Conservation (phyloP, 352 stramenopile genomes). For the Blastocystis sp. region DNA sequence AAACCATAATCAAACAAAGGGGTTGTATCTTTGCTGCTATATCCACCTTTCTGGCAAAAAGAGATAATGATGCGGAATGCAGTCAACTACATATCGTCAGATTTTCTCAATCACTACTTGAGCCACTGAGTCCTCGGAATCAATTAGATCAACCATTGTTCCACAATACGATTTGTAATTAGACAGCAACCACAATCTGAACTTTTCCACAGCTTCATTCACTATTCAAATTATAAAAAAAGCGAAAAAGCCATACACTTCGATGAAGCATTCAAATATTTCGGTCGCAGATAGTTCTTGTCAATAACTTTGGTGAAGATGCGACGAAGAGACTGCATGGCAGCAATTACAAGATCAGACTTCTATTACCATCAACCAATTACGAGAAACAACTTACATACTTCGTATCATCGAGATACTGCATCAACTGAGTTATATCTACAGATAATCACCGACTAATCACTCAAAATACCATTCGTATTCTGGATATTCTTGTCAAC, state of each 20-base stretch:
- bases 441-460: background rate
- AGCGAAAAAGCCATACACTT: background rate
- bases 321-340: slow-evolving; percentile 61
- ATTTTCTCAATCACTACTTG: background rate
- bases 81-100: background rate
- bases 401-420: slow-evolving; percentile 36
- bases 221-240: background rate
- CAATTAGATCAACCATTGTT: background rate
- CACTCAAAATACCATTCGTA: slow-evolving; percentile 18
- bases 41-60: slow-evolving; percentile 61
- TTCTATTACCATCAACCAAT: slow-evolving; percentile 12
- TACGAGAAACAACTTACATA: background rate
- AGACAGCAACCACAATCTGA: slow-evolving; percentile 18
- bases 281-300: slow-evolving; percentile 58
- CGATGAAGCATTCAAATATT: slow-evolving; percentile 32
- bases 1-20: background rate
- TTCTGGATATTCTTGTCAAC: slow-evolving; percentile 67
- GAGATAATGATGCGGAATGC: slow-evolving; percentile 23
- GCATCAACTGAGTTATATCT: slow-evolving; percentile 53
- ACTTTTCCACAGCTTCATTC: slow-evolving; percentile 58
- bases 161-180: background rate
- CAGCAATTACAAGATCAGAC: slow-evolving; percentile 11
- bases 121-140: background rate
- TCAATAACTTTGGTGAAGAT: slow-evolving; percentile 58
- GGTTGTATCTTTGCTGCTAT: background rate